These are phyloP conservation scores for Podila minutissima DNA, from an alignment of 192 early-diverging fungal genomes.

Conservation along the genomic window DNA sequence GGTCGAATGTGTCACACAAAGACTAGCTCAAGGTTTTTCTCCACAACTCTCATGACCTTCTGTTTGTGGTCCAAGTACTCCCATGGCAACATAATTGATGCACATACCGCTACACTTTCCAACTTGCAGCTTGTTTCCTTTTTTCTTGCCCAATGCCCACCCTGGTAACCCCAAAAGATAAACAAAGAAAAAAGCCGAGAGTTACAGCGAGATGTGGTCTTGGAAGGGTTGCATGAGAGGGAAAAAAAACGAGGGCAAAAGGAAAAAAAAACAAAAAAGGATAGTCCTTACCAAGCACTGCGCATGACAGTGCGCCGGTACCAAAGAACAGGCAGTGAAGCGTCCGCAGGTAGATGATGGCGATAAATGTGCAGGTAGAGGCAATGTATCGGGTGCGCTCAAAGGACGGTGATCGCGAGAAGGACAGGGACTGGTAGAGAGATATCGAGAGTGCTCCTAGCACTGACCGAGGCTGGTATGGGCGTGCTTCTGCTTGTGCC, in stretches of 20 bases:
- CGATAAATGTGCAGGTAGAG: slow-evolving; percentile 49
- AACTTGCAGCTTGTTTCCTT: too few relatives aligned
- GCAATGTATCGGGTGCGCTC: slow-evolving; percentile 45
- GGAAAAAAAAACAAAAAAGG: slow-evolving; percentile 4
- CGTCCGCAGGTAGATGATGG: slow-evolving; percentile 48
- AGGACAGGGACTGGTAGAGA: slow-evolving; percentile 42
- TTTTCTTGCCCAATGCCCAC: too few relatives aligned
- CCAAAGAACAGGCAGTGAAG: slow-evolving; percentile 51
- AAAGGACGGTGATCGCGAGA: slow-evolving; percentile 45
- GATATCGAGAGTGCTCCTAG: slow-evolving; percentile 41
- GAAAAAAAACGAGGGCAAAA: not conserved
- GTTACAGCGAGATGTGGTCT: too few relatives aligned
- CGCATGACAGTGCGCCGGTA: slow-evolving; percentile 46
- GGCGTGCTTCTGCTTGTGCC: not conserved
- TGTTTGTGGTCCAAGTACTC: too few relatives aligned
- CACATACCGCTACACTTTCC: too few relatives aligned
- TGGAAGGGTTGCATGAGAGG: not conserved
- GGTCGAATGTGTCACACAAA: too few relatives aligned
- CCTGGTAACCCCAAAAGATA: too few relatives aligned
- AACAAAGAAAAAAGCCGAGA: not conserved
- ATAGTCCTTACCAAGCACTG: slow-evolving; percentile 40
- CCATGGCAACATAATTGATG: too few relatives aligned
- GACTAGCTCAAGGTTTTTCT: too few relatives aligned
- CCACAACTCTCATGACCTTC: too few relatives aligned
- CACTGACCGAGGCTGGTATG: slow-evolving; percentile 24